Conservation (phyloP, 192 early-diverging fungal genomes). For the Dimargaris xerosporica region DNA sequence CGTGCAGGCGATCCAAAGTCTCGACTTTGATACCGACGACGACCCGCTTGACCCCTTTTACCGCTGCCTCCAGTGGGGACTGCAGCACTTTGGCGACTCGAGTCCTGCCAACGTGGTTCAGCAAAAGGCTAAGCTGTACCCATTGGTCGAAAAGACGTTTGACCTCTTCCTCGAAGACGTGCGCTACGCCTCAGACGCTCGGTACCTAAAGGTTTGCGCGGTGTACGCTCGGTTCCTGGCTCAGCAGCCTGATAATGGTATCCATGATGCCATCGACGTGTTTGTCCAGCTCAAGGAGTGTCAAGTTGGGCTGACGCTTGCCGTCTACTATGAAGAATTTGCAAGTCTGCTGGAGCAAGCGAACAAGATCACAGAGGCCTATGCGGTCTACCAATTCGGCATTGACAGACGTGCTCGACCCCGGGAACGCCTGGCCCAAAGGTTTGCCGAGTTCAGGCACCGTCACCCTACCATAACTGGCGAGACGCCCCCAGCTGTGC, state of each 20-base stretch:
- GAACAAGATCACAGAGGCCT: slow-evolving; percentile 17
- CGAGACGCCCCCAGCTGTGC: background rate
- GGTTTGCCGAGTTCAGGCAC: background rate
- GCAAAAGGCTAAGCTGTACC: background rate
- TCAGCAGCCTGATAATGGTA: slow-evolving; percentile 20
- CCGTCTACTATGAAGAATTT: slow-evolving; percentile 64
- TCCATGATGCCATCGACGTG: slow-evolving; percentile 16
- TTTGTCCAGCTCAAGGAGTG: slow-evolving; percentile 62
- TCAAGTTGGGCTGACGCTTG: slow-evolving; percentile 46
- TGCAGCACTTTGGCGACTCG: slow-evolving; percentile 27
- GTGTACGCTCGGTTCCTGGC: slow-evolving; percentile 29
- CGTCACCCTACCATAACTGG: background rate
- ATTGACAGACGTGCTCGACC: background rate
- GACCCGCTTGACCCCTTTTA: slow-evolving; percentile 46
- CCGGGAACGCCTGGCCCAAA: background rate
- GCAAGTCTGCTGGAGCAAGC: slow-evolving; percentile 38
- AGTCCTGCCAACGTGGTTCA: too few species aligned
- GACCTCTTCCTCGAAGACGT: slow-evolving; percentile 30
- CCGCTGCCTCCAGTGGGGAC: slow-evolving; percentile 44
- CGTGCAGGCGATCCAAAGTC: slow-evolving; percentile 16
- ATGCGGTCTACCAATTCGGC: background rate
- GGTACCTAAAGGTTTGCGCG: slow-evolving; percentile 46
- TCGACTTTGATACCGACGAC: slow-evolving; percentile 20
- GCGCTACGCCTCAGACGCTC: slow-evolving; percentile 41
- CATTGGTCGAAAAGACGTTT: slow-evolving; percentile 32